These are phyloP conservation scores for Cordyceps farinosa DNA, from an alignment of 2,329 filamentous ascomycete species.

Conservation along the genomic window DNA sequence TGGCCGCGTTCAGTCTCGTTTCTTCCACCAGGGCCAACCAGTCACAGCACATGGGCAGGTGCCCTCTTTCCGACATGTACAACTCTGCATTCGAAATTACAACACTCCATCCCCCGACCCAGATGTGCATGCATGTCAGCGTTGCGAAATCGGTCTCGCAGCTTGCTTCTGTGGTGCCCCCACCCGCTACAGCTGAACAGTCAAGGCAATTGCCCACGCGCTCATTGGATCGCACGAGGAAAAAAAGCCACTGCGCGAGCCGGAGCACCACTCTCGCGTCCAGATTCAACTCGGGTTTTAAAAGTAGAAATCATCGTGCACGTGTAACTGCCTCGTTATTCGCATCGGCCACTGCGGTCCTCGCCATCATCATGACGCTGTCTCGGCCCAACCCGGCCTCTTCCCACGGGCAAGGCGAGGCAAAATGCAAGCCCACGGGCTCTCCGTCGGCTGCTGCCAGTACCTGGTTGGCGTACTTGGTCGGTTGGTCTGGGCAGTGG, in stretches of 20 bases:
- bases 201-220: background rate
- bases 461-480: background rate
- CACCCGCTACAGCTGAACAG: background rate
- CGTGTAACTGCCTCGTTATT: background rate
- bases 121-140: background rate
- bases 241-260: background rate
- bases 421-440: background rate
- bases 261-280: no score
- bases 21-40: background rate
- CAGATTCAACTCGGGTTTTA: background rate
- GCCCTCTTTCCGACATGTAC: background rate
- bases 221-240: background rate
- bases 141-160: no score
- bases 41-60: background rate
- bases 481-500: no score
- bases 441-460: background rate
- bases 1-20: background rate
- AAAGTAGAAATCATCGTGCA: background rate
- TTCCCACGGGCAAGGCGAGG: background rate
- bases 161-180: no score
- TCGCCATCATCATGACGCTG: background rate
- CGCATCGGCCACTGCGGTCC: no score
- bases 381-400: background rate
- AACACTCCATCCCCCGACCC: background rate
- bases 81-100: background rate